Base-by-base conservation (phyloP, 331 rosid genomes). In the Malus hybrid region DNA sequence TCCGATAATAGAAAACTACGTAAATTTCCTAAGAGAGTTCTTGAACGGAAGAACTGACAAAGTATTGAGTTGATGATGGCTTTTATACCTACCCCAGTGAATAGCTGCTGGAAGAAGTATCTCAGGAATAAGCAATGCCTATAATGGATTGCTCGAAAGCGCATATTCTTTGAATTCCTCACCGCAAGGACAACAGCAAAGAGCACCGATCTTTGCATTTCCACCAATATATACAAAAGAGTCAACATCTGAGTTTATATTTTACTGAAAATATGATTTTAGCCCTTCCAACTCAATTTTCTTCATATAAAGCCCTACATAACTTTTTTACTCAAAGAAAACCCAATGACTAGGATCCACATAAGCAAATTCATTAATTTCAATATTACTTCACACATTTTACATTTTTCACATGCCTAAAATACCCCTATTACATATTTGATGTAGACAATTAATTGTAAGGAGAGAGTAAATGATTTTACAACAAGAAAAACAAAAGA, bases 141-240 rank as follows among this genome's bases (percentile, higher is more conserved):
- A 42, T 76, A 71, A 1, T 31, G 81, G 32, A 77, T 81, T 67
- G 62, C 78, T 77, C 0, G 78, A 71, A 66, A 72, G 81, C n/a
- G 78, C 48, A 48, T 76, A 77, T 36, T 81, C 81, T 67, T 81
- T 78, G 6, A 76, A 72, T 28, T 81, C 85, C 70, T 72, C 83
- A 32, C 72, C 72, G 52, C 86, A 70, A 27, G 78, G 80, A 71
- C 83, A 82, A 71, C 86, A 82, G 50, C 86, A 82, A 65, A 82
- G 48, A 65, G 79, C 68, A 73, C 83, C 81, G 80, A 82, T 82
- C 80, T 64, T 69, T 70, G n/a, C 12, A 29, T 63, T 74, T 27
- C 62, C 52, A 46, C 55, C 33, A 63, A 50, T 22, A 68, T 10
- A 55, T 34, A 13, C 69, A 20, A 50, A 34, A 24, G 24, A 48